Base-by-base conservation (phyloP, 345 rosid species). In the Lepidium didymum region DNA sequence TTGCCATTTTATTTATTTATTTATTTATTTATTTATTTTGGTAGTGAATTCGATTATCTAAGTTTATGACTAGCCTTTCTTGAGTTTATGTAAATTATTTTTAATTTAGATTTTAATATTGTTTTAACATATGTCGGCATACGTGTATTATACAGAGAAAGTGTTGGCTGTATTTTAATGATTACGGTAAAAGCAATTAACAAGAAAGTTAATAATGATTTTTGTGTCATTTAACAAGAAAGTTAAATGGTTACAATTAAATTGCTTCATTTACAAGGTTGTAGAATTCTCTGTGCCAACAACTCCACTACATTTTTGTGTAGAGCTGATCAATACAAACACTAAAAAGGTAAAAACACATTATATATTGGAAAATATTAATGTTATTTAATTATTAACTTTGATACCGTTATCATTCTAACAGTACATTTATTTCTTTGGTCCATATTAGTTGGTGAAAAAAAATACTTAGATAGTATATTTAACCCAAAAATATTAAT, bases 191-290 rank as follows among this genome's bases (percentile, higher is more conserved):
- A 68, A 8, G 56, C 49, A 15, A 31, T 15, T 15, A 6, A 36
- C 14, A 44, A 56, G 23, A 56, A 34, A 54, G 9, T n/a, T 29
- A 14, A 13, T 40, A 8, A n/a, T n/a, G n/a, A n/a, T n/a, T n/a
- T n/a, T n/a, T n/a, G n/a, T n/a, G n/a, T n/a, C n/a, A n/a, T n/a
- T n/a, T 15, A 6, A 36, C 14, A 44, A 56, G 23, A 56, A 34
- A 54, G 9, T n/a, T 29, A 14, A 13, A n/a, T 40, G 5, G 44
- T 35, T 27, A 46, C 15, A 46, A 25, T 14, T 47, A 57, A 58
- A 47, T 69, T 69, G 66, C 73, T 69, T 69, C 66, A 47, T 58
- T 58, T 45, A 58, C 66, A 69, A 69, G 73, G 14, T 27, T 58
- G 51, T 69, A 69, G 51, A 69, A 57, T 16, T 38, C 50, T 18